Conservation (phyloP, 73 alveolate genomes). For the Stentor coeruleus region DNA sequence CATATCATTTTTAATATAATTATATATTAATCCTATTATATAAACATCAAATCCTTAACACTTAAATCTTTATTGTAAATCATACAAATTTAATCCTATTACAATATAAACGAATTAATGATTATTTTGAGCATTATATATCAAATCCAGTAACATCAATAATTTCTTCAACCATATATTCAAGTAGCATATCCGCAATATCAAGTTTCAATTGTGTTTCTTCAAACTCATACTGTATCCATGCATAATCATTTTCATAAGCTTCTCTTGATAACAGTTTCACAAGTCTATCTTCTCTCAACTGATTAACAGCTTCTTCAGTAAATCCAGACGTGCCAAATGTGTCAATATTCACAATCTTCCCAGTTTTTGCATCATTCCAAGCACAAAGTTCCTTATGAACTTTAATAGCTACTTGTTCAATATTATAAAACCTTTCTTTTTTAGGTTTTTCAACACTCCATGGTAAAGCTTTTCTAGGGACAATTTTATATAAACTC, state of each 20-base stretch:
- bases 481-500: too few species aligned
- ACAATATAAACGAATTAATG: too few species aligned
- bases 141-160: too few species aligned
- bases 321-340: not conserved
- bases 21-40: too few species aligned
- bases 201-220: slow-evolving; percentile 56
- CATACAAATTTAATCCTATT: too few species aligned
- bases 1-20: too few species aligned
- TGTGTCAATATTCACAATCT: not conserved
- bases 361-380: not conserved
- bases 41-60: too few species aligned
- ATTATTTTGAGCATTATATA: too few species aligned
- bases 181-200: slow-evolving; percentile 49
- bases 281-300: slow-evolving; percentile 49
- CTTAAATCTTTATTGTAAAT: too few species aligned
- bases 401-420: not conserved
- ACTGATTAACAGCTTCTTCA: slow-evolving; percentile 39
- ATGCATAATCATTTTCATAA: slow-evolving; percentile 38
- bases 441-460: not conserved
- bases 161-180: slow-evolving; percentile 31
- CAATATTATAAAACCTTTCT: too few species aligned
- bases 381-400: not conserved
- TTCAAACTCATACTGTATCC: slow-evolving; percentile 59
- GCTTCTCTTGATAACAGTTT: slow-evolving; percentile 42
- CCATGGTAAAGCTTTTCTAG: not conserved